Percentiles rank a stretch among this genome's conserved stretches.
Evolutionary conservation across 306 rosid genomes (phyloP).

Genomic region (Gastrolobium villosum): DNA sequence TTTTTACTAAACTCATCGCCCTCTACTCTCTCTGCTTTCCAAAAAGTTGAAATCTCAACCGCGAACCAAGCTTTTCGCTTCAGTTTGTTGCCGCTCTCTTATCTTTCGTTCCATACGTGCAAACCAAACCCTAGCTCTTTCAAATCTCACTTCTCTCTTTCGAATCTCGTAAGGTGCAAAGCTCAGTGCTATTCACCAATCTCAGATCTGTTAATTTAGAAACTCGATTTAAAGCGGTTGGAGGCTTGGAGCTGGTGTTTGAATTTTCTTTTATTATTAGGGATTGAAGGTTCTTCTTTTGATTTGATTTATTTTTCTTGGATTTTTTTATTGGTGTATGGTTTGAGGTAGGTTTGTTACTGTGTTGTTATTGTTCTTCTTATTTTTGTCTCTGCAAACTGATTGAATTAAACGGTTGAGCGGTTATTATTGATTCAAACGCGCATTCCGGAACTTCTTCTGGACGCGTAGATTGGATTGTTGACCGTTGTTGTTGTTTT

Average conservation of each 20-base stretch:
- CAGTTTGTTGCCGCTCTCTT: constrained; percentile 71
- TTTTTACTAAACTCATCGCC: constrained; percentile 47
- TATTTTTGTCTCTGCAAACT: not conserved
- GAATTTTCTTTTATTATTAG: constrained; percentile 22
- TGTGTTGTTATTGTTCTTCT: constrained; percentile 5
- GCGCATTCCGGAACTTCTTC: not conserved
- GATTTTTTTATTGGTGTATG: constrained; percentile 21
- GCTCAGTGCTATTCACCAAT: constrained; percentile 43
- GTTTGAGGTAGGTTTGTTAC: constrained; percentile 47
- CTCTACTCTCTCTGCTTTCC: constrained; percentile 54
- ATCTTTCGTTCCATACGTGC: constrained; percentile 41
- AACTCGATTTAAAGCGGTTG: constrained; percentile 44
- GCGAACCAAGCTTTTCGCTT: constrained; percentile 72
- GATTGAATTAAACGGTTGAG: constrained; percentile 42
- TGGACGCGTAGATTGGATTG: constrained; percentile 15
- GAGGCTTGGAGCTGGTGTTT: constrained; percentile 4
- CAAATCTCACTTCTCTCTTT: constrained; percentile 27
- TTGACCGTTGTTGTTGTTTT: constrained; percentile 19
- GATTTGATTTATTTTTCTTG: constrained; percentile 33
- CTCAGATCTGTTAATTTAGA: constrained; percentile 62
- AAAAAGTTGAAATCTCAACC: constrained; percentile 75
- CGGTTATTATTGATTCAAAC: constrained; percentile 39
- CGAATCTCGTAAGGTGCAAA: constrained; percentile 43
- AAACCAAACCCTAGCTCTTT: constrained; percentile 77
- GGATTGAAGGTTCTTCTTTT: constrained; percentile 23